Evolutionary conservation across 495 filamentous ascomycete species (phyloP).

Genomic region (Penicillium malachiteum): DNA sequence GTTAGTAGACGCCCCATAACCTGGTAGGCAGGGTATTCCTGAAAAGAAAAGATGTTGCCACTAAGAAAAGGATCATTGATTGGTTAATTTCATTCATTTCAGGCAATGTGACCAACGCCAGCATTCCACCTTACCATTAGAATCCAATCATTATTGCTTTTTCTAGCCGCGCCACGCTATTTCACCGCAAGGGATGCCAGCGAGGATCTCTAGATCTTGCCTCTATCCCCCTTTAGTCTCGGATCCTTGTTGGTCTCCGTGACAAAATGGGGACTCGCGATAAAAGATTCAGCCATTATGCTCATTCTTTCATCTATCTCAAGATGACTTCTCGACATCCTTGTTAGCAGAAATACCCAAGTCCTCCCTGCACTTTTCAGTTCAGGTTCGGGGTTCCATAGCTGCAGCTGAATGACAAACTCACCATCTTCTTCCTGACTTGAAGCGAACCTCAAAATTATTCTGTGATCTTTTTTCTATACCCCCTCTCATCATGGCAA

Average conservation of each 20-base stretch:
- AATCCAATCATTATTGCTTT: constrained; percentile 13
- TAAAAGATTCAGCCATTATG: not conserved
- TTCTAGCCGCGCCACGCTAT: constrained; percentile 1
- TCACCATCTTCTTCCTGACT: too few relatives aligned
- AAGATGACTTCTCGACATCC: not conserved
- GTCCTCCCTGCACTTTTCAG: too few relatives aligned
- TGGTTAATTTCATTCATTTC: not conserved
- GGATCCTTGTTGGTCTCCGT: constrained; percentile 15
- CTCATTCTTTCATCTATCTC: not conserved
- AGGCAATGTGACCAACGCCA: constrained; percentile 15
- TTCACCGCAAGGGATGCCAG: not conserved
- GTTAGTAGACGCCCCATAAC: not conserved
- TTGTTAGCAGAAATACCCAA: too few relatives aligned
- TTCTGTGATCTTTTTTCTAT: not conserved
- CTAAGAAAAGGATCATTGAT: not conserved
- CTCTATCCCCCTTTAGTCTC: constrained; percentile 10
- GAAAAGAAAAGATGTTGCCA: not conserved
- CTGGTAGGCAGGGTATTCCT: not conserved
- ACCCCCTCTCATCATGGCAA: not conserved
- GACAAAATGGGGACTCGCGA: constrained; percentile 12
- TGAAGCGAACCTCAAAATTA: not conserved
- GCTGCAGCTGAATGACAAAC: too few relatives aligned
- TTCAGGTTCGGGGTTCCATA: too few relatives aligned
- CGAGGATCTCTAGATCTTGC: constrained; percentile 2
- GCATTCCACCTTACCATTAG: not conserved